phyloP scores from a whole-genome alignment of 108 stramenopile genomes.

The Pelagomonas calceolata region DNA sequence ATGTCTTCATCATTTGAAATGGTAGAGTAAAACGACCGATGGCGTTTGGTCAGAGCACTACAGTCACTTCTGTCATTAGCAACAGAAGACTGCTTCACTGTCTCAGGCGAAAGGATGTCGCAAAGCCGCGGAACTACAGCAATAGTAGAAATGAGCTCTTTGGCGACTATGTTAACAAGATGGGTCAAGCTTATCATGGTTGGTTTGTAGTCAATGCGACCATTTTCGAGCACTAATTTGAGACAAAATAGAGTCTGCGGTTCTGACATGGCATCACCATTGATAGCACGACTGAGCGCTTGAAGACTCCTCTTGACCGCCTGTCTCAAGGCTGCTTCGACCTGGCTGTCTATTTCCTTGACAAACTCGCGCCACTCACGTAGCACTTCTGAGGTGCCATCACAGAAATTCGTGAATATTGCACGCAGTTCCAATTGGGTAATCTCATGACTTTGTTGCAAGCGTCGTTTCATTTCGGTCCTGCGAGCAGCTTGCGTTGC shows the following conservation, averaged over 20 bases:
- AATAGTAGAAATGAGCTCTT: constrained; percentile 41
- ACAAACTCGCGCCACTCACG: constrained; percentile 43
- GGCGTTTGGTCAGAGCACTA: background rate
- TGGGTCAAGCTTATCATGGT: constrained; percentile 49
- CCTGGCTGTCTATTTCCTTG: constrained; percentile 21
- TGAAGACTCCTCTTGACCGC: constrained; percentile 44
- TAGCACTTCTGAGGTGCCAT: constrained; percentile 42
- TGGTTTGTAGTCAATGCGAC: constrained; percentile 41
- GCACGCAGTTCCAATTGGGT: constrained; percentile 28
- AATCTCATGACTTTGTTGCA: constrained; percentile 24
- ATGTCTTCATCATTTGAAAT: constrained; percentile 49
- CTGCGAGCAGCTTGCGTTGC: constrained; percentile 37
- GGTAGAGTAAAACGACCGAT: constrained; percentile 34
- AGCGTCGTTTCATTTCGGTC: constrained; percentile 5
- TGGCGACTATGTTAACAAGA: constrained; percentile 47
- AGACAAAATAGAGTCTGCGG: constrained; percentile 45
- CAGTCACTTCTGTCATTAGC: background rate
- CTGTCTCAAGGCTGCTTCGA: constrained; percentile 37
- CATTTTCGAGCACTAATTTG: constrained; percentile 40
- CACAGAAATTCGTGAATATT: constrained; percentile 40
- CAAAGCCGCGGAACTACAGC: constrained; percentile 38
- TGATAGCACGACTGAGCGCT: constrained; percentile 46
- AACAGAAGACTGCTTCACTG: background rate
- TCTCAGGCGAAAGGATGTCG: constrained; percentile 17
- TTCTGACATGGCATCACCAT: constrained; percentile 49